Conservation (phyloP, 768 basidiomycete species). For the Gloeopeniophorella convolvens region DNA sequence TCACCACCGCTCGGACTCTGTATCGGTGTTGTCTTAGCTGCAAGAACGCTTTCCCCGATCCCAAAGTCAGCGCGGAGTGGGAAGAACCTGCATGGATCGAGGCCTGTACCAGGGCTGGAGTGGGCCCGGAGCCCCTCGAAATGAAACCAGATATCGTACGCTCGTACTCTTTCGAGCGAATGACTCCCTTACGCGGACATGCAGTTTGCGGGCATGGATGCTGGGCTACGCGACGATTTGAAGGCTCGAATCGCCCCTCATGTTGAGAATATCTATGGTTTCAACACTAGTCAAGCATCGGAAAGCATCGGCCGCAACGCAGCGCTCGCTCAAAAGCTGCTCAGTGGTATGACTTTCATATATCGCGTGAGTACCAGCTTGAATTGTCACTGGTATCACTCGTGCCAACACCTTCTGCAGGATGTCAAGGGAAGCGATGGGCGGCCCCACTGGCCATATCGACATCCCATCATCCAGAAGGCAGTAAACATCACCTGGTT, state of each 20-base stretch:
- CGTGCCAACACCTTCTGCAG: neutral
- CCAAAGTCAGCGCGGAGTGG: neutral
- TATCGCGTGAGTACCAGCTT: neutral
- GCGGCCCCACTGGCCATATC: neutral
- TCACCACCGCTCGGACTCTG: neutral
- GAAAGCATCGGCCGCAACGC: neutral
- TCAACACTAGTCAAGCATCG: constrained; percentile 2
- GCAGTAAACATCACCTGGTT: constrained; percentile 10
- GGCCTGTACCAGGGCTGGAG: neutral
- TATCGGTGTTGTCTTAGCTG: constrained; percentile 1
- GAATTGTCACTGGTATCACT: neutral
- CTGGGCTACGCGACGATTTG: neutral
- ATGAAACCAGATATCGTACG: neutral
- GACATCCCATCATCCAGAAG: constrained; percentile 6
- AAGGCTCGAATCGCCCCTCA: neutral
- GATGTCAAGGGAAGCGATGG: too few relatives aligned
- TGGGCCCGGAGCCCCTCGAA: neutral
- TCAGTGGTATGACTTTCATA: constrained; percentile 1
- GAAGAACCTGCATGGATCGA: neutral
- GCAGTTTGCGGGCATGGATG: neutral
- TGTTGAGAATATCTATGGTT: constrained; percentile 2
- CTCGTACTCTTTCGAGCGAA: neutral
- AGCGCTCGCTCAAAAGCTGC: neutral
- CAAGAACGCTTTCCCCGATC: constrained; percentile 4
- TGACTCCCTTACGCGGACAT: neutral